Evolutionary conservation across 208 protist species (phyloP), one percentile per base, ranked within the genome.

Genomic region (Vickermania ingenoplastis): DNA sequence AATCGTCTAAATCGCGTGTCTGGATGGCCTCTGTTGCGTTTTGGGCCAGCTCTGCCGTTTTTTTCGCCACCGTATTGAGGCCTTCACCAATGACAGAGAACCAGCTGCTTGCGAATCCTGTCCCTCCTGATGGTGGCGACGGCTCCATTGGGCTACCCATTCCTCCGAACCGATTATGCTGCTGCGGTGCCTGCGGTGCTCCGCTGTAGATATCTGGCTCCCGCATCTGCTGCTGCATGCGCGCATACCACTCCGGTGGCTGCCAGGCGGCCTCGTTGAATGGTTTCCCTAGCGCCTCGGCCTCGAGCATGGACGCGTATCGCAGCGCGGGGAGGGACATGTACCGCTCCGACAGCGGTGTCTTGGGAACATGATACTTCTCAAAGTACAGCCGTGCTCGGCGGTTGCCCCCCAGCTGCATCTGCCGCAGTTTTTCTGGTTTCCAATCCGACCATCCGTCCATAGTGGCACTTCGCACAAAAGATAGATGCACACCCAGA

Each of bases 401-500:
- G n/a, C 85, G 79, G 63, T 96, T 96, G 31, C 91, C 91, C 25
- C 91, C 91, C 26, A 89, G 41, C 63, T 94, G 59, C 91, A 96
- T 94, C 65, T 93, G 88, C 29, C 69, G 66, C 54, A 96, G 71
- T 71, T 96, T 96, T 60, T 87, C 79, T 31, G 91, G 91, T 27
- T 83, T 79, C 88, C 91, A 96, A 62, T 84, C 79, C 17, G 59
- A 71, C 93, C 94, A 98, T 14, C 78, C 77, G 66, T 98, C 96
- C 75, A 97, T 93, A 4, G 89, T 96, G 49, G 82, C 75, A 69
- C 92, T 97, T 13, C 88, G 86, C 23, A 97, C 91, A 76, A 97
- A 95, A 45, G 75, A 91, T 29, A 97, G 75, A 75, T 97, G 94
- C 26, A 96, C 91, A 31, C 94, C 94, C 3, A 97, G 85, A 53